Conservation (phyloP, 2,329 filamentous ascomycete genomes). For the Kalmusia sp. region DNA sequence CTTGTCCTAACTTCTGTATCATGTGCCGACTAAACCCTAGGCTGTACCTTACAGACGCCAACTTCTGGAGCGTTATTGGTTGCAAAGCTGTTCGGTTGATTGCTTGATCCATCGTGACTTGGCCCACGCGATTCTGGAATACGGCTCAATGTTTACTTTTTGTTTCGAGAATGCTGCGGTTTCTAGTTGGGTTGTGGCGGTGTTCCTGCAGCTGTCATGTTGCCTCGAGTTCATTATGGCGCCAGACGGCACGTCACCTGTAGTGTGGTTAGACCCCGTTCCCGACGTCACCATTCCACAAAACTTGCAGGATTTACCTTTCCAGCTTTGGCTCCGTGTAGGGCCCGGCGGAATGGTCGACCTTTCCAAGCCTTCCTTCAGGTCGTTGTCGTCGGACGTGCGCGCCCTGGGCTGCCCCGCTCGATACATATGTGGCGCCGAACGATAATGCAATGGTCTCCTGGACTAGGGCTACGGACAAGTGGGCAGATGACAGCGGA, state of each 20-base stretch:
- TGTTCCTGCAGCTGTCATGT: not conserved
- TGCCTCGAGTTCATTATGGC: conserved; percentile 11
- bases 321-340: not conserved
- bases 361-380: not conserved
- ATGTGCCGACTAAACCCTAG: too few species aligned
- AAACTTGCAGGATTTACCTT: not conserved
- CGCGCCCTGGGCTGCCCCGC: not conserved
- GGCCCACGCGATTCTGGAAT: not conserved
- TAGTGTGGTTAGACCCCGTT: not conserved
- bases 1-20: not conserved
- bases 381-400: not conserved
- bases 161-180: not conserved
- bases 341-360: not conserved
- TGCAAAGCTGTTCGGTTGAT: not conserved
- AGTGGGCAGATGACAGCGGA: not conserved
- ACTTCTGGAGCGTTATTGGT: not conserved
- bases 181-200: not conserved
- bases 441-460: conserved; percentile 16
- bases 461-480: not conserved
- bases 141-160: not conserved
- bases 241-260: not conserved
- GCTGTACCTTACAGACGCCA: too few species aligned
- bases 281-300: not conserved
- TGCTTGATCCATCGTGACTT: not conserved
- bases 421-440: conserved; percentile 23